phyloP scores from a whole-genome alignment of 1,139 yeast genomes.

The Kodamaea sp. region DNA sequence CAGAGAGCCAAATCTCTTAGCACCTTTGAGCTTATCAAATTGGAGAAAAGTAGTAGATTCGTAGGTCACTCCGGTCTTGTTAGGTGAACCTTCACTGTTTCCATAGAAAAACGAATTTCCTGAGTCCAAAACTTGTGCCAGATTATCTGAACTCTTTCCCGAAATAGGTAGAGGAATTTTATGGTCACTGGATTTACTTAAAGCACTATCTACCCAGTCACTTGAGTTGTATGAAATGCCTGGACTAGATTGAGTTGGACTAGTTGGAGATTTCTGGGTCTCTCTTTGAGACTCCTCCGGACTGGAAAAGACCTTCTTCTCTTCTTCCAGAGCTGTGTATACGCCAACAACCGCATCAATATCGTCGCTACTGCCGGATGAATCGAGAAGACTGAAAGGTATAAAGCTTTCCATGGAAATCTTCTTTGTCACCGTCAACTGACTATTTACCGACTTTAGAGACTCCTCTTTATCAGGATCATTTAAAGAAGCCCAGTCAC shows the following conservation, averaged over 20 bases:
- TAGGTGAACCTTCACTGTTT: constrained; percentile 7
- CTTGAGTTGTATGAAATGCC: constrained; percentile 2
- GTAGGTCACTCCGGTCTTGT: constrained; percentile 6
- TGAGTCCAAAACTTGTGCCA: neutral
- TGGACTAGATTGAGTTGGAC: neutral
- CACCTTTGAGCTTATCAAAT: constrained; percentile 1
- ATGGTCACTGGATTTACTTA: neutral
- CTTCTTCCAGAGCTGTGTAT: constrained; percentile 5
- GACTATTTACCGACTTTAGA: too few relatives aligned
- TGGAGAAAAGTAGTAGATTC: constrained; percentile 8
- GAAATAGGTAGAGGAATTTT: neutral
- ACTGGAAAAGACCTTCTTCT: neutral
- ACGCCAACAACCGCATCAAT: constrained; percentile 1
- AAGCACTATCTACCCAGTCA: constrained; percentile 6
- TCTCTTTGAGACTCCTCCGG: constrained; percentile 1
- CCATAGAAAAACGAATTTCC: constrained; percentile 5
- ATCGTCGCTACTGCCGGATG: too few relatives aligned
- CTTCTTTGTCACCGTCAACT: too few relatives aligned
- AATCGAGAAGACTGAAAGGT: too few relatives aligned
- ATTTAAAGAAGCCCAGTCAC: too few relatives aligned
- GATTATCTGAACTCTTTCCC: neutral
- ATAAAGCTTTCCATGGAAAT: too few relatives aligned
- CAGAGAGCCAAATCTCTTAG: neutral
- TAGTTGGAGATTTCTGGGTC: neutral
- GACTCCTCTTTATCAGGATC: too few relatives aligned